A percentile compares a stretch with the other conserved stretches of the same genome.
Conservation (phyloP, 768 basidiomycete genomes). For the Cubamyces lactineus region DNA sequence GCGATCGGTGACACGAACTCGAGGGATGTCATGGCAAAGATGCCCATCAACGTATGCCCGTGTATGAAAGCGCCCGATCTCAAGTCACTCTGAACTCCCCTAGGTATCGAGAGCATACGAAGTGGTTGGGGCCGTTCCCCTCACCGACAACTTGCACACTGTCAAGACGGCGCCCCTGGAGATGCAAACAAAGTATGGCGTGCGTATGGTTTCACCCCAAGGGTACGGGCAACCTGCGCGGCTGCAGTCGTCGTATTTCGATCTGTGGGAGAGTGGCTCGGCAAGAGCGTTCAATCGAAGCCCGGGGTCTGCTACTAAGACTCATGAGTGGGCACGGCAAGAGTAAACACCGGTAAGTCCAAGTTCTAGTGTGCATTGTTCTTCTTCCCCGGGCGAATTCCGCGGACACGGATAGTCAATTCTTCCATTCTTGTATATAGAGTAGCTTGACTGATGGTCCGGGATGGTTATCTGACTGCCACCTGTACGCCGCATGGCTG, state of each 20-base stretch:
- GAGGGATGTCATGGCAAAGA: no score
- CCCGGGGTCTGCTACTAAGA: background rate
- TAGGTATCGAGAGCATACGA: no score
- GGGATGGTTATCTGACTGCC: background rate
- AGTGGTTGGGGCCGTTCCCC: no score
- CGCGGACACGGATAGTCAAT: background rate
- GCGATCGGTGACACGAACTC: no score
- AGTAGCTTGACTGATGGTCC: constrained; percentile 5
- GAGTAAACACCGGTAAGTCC: background rate
- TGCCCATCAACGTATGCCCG: no score
- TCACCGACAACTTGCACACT: no score
- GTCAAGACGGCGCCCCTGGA: background rate
- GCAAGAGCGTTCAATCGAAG: no score
- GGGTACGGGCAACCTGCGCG: no score
- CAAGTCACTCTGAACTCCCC: no score
- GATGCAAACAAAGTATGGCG: background rate
- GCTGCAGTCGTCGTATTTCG: background rate
- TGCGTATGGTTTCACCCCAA: no score
- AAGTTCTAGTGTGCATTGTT: background rate
- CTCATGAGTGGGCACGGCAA: background rate
- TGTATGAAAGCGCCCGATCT: no score
- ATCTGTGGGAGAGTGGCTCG: background rate
- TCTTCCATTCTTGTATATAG: constrained; percentile 2
- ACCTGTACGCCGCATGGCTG: background rate
- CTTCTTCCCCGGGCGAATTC: background rate